Conservation (phyloP, 1,284 basidiomycete species). For the Ustilago tritici region DNA sequence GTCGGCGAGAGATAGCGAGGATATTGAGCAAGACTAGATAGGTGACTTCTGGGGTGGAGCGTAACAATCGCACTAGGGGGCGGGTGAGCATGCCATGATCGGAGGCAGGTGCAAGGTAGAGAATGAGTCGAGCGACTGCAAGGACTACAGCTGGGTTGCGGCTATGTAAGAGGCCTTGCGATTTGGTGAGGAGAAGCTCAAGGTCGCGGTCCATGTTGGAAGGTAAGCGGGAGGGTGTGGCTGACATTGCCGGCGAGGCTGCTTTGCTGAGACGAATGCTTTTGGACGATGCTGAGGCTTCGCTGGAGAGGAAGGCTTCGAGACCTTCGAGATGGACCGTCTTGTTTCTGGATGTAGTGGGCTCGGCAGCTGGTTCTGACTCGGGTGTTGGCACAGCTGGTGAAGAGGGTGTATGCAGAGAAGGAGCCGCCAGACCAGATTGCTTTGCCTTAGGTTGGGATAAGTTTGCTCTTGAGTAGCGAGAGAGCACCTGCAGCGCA, state of each 20-base stretch:
- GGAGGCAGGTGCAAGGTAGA: conserved; percentile 32
- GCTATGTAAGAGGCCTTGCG: conserved; percentile 49
- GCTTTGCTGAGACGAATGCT: background rate
- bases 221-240: background rate
- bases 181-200: conserved; percentile 54
- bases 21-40: conserved; percentile 54
- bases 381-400: conserved; percentile 11
- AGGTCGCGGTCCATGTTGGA: conserved; percentile 59
- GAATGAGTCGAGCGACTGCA: conserved; percentile 42
- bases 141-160: conserved; percentile 59
- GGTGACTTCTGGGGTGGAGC: conserved; percentile 44
- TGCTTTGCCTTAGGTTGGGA: conserved; percentile 16
- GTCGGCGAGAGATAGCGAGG: conserved; percentile 25
- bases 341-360: background rate
- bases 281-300: conserved; percentile 1
- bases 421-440: background rate
- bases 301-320: conserved; percentile 41
- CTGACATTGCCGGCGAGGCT: background rate
- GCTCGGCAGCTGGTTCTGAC: background rate
- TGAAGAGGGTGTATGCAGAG: background rate
- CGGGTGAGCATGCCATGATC: conserved; percentile 25
- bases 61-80: conserved; percentile 52
- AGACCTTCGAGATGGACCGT: conserved; percentile 29
- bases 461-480: conserved; percentile 79
- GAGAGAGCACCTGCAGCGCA: conserved; percentile 80